phyloP scores from a whole-genome alignment of 352 stramenopile genomes.

The Aphanomyces stellatus region DNA sequence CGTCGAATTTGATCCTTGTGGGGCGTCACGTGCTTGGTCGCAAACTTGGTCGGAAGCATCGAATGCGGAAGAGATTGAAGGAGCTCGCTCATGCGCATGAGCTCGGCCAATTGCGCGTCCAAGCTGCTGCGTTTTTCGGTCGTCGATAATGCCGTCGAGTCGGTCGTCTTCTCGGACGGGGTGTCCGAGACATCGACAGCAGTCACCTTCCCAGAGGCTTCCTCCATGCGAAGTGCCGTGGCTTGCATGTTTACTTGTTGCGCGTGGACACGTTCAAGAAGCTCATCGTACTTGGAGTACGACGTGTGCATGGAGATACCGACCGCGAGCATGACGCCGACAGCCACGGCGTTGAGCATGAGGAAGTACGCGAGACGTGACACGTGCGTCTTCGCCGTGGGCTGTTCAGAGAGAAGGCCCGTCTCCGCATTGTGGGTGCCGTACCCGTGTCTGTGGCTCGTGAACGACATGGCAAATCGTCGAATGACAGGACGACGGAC shows the following conservation, averaged over 20 bases:
- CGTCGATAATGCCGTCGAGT: background rate
- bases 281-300: background rate
- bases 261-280: background rate
- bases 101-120: background rate
- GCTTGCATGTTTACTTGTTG: background rate
- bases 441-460: background rate
- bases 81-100: background rate
- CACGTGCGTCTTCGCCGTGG: background rate
- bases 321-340: background rate
- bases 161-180: background rate
- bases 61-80: conserved; percentile 15
- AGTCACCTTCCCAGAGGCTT: background rate
- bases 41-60: conserved; percentile 61
- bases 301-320: background rate
- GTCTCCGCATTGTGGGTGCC: background rate
- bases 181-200: background rate
- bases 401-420: background rate
- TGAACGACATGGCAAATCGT: background rate
- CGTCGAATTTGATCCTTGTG: conserved; percentile 62
- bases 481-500: background rate
- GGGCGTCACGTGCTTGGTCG: conserved; percentile 63
- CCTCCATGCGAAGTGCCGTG: background rate
- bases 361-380: background rate
- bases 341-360: background rate
- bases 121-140: too few relatives aligned